Evolutionary conservation across 192 early-diverging fungal genomes (phyloP).

Genomic region (Obelidium mucronatum): DNA sequence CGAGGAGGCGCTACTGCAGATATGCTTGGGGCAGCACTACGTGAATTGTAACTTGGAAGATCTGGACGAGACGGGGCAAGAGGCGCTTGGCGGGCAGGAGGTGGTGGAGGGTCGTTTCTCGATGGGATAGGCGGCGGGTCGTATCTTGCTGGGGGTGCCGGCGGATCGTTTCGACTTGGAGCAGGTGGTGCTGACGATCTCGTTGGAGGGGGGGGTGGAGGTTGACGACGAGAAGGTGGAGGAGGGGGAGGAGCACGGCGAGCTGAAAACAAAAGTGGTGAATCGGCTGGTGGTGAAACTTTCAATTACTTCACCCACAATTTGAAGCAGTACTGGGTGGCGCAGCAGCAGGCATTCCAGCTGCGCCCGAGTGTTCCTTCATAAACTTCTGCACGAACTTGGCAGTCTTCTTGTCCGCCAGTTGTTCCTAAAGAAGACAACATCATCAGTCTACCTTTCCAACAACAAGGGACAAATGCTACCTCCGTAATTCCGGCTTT

Average conservation of each 20-base stretch:
- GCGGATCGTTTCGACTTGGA: constrained; percentile 21
- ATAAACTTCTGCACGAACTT: constrained; percentile 62
- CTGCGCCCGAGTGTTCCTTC: constrained; percentile 48
- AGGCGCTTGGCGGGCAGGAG: constrained; percentile 12
- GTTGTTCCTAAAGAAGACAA: constrained; percentile 52
- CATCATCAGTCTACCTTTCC: no score
- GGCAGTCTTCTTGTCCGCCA: constrained; percentile 48
- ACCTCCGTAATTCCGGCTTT: constrained; percentile 65
- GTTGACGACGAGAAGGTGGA: constrained; percentile 33
- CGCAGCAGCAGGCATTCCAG: constrained; percentile 29
- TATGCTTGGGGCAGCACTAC: neutral
- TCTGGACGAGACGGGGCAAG: constrained; percentile 23
- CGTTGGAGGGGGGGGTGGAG: constrained; percentile 45
- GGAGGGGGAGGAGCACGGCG: constrained; percentile 48
- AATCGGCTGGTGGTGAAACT: no score
- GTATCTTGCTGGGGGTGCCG: constrained; percentile 30
- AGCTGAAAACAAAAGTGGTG: no score
- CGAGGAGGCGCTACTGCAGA: constrained; percentile 17
- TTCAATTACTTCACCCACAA: neutral
- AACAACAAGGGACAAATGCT: no score
- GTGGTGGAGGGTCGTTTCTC: constrained; percentile 20
- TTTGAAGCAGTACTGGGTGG: neutral
- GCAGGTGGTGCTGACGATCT: constrained; percentile 22
- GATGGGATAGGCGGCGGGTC: constrained; percentile 34
- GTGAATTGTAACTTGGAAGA: constrained; percentile 29